Conservation (phyloP, 176 grass and related monocot genomes). For the Melocanna baccifera region DNA sequence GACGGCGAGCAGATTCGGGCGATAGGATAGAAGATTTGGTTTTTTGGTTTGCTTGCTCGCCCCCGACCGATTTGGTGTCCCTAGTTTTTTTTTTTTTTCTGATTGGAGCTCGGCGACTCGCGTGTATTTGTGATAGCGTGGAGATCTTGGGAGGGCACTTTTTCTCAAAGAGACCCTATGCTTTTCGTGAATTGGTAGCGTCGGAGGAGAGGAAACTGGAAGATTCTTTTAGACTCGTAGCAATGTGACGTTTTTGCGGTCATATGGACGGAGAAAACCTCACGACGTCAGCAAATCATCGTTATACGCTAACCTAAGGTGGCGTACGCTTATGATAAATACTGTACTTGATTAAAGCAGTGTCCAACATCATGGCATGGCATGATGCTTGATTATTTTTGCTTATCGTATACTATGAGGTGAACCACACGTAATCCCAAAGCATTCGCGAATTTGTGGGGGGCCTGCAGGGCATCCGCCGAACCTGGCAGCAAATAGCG, state of each 20-base stretch:
- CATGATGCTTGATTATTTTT: neutral
- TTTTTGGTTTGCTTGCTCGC: neutral
- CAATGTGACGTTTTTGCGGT: neutral
- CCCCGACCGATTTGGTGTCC: neutral
- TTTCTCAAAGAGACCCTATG: neutral
- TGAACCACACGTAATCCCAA: neutral
- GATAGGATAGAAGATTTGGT: slow-evolving; percentile 35
- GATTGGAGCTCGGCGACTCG: slow-evolving; percentile 27
- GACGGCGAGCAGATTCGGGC: slow-evolving; percentile 36
- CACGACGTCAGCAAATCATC: neutral
- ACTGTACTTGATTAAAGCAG: slow-evolving; percentile 17
- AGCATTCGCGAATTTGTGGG: neutral
- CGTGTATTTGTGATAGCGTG: slow-evolving; percentile 5
- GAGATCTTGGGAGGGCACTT: slow-evolving; percentile 14
- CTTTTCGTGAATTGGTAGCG: neutral
- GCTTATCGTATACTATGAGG: neutral
- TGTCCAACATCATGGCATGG: neutral
- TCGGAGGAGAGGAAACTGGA: neutral
- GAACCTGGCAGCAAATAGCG: neutral
- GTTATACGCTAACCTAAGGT: neutral
- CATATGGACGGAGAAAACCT: neutral
- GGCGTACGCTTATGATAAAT: neutral
- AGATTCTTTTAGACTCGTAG: neutral
- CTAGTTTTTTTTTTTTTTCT: neutral
- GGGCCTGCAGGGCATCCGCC: neutral